A percentile compares a stretch with the other conserved stretches of the same genome.
phyloP scores from a whole-genome alignment of 2,329 filamentous ascomycete species.

The Dendrostoma leiphaemia region DNA sequence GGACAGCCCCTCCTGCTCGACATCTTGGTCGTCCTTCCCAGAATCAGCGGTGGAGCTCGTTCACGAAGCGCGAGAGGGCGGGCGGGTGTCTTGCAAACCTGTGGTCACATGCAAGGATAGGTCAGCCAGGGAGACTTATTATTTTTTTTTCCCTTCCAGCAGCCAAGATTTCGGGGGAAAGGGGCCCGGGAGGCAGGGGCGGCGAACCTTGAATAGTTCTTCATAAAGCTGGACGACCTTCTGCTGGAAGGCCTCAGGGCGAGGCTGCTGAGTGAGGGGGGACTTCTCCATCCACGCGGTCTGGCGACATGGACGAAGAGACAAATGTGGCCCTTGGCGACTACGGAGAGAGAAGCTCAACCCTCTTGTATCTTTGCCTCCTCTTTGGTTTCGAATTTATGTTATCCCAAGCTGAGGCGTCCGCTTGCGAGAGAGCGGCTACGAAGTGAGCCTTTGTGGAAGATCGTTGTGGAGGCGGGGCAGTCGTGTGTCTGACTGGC shows the following conservation, averaged over 20 bases:
- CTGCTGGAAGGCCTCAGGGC: conserved; percentile 86
- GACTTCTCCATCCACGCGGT: conserved; percentile 71
- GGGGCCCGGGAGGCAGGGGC: background rate
- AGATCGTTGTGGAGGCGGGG: too few species aligned
- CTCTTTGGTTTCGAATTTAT: too few species aligned
- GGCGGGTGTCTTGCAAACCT: conserved; percentile 13
- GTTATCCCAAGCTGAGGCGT: background rate
- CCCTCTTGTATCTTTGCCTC: background rate
- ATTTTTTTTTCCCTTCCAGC: too few species aligned
- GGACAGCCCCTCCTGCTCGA: conserved; percentile 68
- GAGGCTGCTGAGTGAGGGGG: conserved; percentile 87
- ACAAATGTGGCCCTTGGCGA: background rate
- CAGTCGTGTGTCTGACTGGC: too few species aligned
- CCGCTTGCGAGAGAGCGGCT: too few species aligned
- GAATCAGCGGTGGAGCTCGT: conserved; percentile 7
- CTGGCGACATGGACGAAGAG: conserved; percentile 3
- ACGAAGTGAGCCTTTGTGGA: too few species aligned
- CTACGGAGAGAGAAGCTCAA: background rate
- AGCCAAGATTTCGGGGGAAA: background rate
- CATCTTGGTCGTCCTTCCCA: conserved; percentile 36
- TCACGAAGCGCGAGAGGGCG: conserved; percentile 1
- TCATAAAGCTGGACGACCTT: conserved; percentile 93
- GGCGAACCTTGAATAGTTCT: conserved; percentile 69
- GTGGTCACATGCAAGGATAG: conserved; percentile 13
- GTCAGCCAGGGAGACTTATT: conserved; percentile 4